phyloP scores from a whole-genome alignment of 2,329 filamentous ascomycete genomes.

The Xylariaceae sp. region DNA sequence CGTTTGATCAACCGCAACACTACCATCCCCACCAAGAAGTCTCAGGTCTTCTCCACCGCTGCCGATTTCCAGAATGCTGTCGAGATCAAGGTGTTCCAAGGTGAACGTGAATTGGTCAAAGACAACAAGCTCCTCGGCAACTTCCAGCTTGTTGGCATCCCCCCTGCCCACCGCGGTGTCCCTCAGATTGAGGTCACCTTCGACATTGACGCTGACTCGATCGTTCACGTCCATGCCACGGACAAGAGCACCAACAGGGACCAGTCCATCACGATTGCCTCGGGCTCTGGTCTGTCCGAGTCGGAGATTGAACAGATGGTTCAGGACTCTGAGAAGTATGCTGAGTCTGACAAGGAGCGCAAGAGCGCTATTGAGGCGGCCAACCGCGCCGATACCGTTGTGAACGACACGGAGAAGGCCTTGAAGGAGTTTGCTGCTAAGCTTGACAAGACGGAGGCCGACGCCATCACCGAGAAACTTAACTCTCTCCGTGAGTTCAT shows the following conservation, averaged over 20 bases:
- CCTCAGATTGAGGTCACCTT: conserved; percentile 97
- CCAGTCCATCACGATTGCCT: conserved; percentile 98
- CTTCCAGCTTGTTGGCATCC: conserved; percentile 98
- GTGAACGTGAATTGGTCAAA: conserved; percentile 96
- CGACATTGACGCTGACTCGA: conserved; percentile 96
- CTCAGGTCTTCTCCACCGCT: conserved; percentile 93
- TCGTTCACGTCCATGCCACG: conserved; percentile 96
- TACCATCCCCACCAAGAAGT: conserved; percentile 99
- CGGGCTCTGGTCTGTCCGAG: conserved; percentile 93
- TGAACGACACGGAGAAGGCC: conserved; percentile 98
- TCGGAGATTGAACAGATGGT: conserved; percentile 96
- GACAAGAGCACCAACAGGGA: conserved; percentile 99
- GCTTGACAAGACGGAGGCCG: conserved; percentile 93
- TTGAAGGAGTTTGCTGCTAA: conserved; percentile 94
- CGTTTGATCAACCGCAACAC: conserved; percentile 98
- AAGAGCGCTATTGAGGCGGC: conserved; percentile 91
- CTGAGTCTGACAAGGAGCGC: conserved; percentile 91
- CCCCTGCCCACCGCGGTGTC: conserved; percentile 90
- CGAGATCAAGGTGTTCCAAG: conserved; percentile 99
- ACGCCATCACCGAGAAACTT: conserved; percentile 93
- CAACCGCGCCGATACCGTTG: conserved; percentile 92
- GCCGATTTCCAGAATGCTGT: conserved; percentile 98
- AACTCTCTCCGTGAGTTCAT: conserved; percentile 78
- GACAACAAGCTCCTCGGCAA: conserved; percentile 99
- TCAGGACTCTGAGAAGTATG: conserved; percentile 94